Conservation (phyloP, 2,329 filamentous ascomycete species). For the Phialophora tarda region DNA sequence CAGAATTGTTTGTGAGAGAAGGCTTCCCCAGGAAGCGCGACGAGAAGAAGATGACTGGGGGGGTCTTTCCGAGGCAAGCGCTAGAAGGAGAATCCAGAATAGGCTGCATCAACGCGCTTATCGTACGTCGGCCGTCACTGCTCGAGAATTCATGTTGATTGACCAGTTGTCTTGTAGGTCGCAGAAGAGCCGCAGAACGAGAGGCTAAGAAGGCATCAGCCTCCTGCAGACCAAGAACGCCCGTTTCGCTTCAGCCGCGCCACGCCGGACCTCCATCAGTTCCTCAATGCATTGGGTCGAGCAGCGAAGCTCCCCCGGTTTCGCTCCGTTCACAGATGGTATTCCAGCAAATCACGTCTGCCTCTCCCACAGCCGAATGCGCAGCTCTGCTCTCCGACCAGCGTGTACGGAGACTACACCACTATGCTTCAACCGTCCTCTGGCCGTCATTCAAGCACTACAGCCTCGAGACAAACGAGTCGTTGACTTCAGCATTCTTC, state of each 20-base stretch:
- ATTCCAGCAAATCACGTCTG: constrained; percentile 8
- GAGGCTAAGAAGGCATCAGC: constrained; percentile 20
- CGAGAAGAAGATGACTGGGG: constrained; percentile 26
- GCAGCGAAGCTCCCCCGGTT: neutral
- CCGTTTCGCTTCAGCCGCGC: constrained; percentile 7
- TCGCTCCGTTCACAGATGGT: neutral
- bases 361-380: neutral
- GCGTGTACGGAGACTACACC: constrained; percentile 14
- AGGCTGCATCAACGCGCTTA: constrained; percentile 22
- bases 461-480: constrained; percentile 23
- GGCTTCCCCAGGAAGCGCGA: constrained; percentile 18
- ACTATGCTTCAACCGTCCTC: constrained; percentile 18
- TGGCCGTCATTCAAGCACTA: constrained; percentile 24
- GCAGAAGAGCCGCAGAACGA: constrained; percentile 23
- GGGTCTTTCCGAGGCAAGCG: constrained; percentile 15
- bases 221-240: constrained; percentile 8
- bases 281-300: neutral
- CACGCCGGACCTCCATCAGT: neutral
- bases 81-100: constrained; percentile 25
- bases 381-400: constrained; percentile 14
- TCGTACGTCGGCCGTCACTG: constrained; percentile 12
- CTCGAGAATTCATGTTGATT: neutral
- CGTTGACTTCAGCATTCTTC: constrained; percentile 22
- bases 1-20: constrained; percentile 22
- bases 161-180: constrained; percentile 13